Conservation (phyloP, 345 rosid genomes). For the Viola odorata region DNA sequence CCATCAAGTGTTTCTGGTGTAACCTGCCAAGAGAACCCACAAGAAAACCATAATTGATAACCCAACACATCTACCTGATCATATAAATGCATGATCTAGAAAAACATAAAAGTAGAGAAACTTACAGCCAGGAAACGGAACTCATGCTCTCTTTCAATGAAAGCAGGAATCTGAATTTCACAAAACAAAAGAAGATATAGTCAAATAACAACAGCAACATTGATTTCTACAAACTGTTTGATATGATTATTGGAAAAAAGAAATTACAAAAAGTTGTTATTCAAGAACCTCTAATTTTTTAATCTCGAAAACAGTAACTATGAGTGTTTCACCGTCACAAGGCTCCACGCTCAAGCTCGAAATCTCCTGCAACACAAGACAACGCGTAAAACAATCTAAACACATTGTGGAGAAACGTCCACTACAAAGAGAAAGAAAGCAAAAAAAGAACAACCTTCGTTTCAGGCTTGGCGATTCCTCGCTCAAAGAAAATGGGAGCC, state of each 20-base stretch:
- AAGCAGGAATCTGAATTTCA: constrained; percentile 70
- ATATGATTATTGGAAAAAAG: no score
- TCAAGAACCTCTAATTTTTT: constrained; percentile 56
- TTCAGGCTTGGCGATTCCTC: constrained; percentile 82
- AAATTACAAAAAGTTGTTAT: no score
- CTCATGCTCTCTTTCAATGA: constrained; percentile 75
- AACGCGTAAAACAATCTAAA: no score
- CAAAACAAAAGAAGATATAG: no score
- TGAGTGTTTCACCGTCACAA: constrained; percentile 59
- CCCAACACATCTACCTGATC: no score
- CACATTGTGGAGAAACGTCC: no score
- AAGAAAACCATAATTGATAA: no score
- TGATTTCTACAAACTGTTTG: no score
- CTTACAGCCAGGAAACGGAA: constrained; percentile 86
- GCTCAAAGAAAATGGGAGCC: constrained; percentile 90
- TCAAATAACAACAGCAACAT: background rate
- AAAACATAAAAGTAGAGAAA: constrained; percentile 12
- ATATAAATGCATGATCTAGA: no score
- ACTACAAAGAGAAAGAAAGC: background rate
- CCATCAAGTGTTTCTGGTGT: constrained; percentile 66
- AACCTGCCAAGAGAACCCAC: constrained; percentile 44
- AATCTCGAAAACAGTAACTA: constrained; percentile 84
- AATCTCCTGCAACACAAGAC: constrained; percentile 53
- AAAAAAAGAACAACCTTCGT: constrained; percentile 53
- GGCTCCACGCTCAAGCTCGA: constrained; percentile 87